Evolutionary conservation across 2,329 filamentous ascomycete genomes (phyloP).

Genomic region (Beauveria medogensis): DNA sequence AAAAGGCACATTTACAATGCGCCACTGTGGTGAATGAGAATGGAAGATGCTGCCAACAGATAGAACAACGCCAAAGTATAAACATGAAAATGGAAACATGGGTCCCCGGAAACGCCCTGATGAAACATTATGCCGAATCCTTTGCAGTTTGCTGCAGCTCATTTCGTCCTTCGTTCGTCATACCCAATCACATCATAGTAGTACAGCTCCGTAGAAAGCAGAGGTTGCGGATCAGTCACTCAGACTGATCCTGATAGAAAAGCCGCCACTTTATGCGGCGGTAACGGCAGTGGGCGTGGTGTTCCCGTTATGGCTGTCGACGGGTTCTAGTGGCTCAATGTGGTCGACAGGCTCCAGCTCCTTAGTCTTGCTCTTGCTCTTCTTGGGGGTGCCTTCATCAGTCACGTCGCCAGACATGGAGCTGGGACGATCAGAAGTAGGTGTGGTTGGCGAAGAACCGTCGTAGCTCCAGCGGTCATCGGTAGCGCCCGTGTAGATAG

Average conservation of each 20-base stretch:
- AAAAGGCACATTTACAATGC: neutral
- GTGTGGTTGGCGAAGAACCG: constrained; percentile 29
- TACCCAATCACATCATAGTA: constrained; percentile 8
- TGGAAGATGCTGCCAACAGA: neutral
- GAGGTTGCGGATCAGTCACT: neutral
- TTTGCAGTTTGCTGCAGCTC: neutral
- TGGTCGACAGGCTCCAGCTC: neutral
- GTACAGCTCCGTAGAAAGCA: neutral
- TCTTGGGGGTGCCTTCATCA: constrained; percentile 27
- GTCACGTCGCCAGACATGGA: constrained; percentile 24
- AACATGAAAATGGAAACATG: neutral
- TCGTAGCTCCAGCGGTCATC: constrained; percentile 31
- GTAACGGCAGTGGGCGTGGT: constrained; percentile 6
- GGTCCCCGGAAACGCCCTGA: constrained; percentile 17
- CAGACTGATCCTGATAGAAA: neutral
- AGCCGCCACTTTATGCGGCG: constrained; percentile 1
- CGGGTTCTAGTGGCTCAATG: neutral
- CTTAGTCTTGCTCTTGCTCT: constrained; percentile 18
- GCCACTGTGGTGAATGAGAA: neutral
- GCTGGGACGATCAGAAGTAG: constrained; percentile 28
- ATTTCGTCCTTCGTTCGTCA: neutral
- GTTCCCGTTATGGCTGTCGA: constrained; percentile 3
- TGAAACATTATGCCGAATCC: constrained; percentile 4
- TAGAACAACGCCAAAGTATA: constrained; percentile 1
- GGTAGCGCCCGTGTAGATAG: constrained; percentile 29